phyloP scores from a whole-genome alignment of 1,284 basidiomycete genomes.

The Naganishia cerealis region DNA sequence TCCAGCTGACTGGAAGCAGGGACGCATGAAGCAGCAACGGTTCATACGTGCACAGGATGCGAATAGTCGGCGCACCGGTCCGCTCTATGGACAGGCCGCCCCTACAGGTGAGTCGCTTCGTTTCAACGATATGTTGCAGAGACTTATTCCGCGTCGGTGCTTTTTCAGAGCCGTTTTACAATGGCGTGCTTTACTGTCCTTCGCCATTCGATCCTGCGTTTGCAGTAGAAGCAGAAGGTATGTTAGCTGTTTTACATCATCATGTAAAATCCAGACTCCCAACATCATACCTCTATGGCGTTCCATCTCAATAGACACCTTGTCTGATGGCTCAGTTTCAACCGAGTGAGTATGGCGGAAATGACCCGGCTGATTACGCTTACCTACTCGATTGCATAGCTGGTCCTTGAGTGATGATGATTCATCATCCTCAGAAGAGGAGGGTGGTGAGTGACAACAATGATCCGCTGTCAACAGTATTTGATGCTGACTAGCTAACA shows the following conservation, averaged over 20 bases:
- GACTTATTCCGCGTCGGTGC: not conserved
- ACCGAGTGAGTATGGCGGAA: not conserved
- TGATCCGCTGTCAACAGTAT: not conserved
- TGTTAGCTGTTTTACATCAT: not conserved
- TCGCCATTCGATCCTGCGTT: slow-evolving; percentile 13
- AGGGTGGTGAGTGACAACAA: not conserved
- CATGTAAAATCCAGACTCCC: not conserved
- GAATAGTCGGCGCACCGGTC: slow-evolving; percentile 12
- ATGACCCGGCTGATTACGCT: not conserved
- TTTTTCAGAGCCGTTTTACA: slow-evolving; percentile 16
- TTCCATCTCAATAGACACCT: not conserved
- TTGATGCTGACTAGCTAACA: not conserved
- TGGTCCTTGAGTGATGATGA: slow-evolving; percentile 6
- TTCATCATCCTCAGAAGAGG: not conserved
- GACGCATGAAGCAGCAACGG: slow-evolving; percentile 22
- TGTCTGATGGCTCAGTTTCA: slow-evolving; percentile 5
- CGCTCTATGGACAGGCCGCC: slow-evolving; percentile 15
- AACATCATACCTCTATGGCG: not conserved
- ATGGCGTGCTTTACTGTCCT: slow-evolving; percentile 19
- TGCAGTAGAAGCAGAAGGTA: not conserved
- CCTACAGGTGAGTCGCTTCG: slow-evolving; percentile 1
- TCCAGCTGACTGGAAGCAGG: slow-evolving; percentile 12
- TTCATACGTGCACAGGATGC: slow-evolving; percentile 11
- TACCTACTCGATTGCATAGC: not conserved
- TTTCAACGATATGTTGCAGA: not conserved